Evolutionary conservation across 2,329 filamentous ascomycete genomes (phyloP).

Genomic region (Fusarium tupiense): DNA sequence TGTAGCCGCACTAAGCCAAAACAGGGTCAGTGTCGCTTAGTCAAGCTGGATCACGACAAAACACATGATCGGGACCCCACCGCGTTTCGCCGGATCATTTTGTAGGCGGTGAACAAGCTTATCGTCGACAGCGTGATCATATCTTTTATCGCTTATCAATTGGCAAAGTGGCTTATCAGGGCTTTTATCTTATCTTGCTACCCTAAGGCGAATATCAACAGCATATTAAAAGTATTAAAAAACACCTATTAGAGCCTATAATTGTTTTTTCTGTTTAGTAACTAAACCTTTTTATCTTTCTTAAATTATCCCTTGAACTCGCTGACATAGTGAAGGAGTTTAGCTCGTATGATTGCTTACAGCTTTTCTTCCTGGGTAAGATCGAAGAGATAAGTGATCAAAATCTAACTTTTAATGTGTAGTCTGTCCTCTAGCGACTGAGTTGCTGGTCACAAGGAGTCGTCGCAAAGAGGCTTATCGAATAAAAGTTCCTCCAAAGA

Average conservation of each 20-base stretch:
- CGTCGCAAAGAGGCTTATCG: rapidly evolving
- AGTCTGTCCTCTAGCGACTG: rapidly evolving
- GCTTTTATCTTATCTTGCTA: background rate
- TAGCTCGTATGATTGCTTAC: no score
- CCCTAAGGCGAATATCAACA: background rate
- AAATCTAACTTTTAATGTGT: no score
- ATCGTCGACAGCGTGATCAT: background rate
- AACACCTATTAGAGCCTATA: no score
- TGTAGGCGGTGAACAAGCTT: background rate
- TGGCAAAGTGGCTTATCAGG: rapidly evolving
- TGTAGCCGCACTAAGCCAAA: background rate
- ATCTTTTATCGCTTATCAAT: background rate
- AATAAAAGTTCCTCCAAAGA: rapidly evolving
- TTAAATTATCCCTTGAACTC: no score
- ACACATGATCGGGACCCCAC: slow-evolving; percentile 16
- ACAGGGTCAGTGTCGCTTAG: background rate
- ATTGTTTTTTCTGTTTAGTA: no score
- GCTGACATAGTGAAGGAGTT: no score
- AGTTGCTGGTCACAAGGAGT: background rate
- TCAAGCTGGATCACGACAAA: background rate
- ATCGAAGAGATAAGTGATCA: no score
- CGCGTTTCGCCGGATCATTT: background rate
- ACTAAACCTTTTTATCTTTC: rapidly evolving
- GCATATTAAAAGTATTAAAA: background rate
- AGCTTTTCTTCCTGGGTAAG: no score